phyloP scores from a whole-genome alignment of 2,329 filamentous ascomycete genomes.

The Penicillium digitatum region DNA sequence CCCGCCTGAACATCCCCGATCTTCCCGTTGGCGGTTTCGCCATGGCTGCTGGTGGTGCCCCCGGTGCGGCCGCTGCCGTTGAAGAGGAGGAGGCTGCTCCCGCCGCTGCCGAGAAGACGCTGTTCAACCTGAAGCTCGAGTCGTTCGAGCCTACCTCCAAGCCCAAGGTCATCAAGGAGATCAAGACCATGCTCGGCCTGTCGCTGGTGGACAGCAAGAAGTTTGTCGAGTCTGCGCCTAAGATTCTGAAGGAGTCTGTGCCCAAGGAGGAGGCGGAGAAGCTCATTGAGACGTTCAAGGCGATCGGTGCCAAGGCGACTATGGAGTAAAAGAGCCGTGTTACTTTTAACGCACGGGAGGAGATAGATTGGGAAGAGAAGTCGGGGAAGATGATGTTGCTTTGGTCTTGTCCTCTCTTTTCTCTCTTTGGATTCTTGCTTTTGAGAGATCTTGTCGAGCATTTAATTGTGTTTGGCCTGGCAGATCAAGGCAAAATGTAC shows the following conservation, averaged over 20 bases:
- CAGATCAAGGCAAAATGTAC: constrained; percentile 36
- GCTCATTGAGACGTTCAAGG: constrained; percentile 93
- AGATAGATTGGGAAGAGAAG: constrained; percentile 9
- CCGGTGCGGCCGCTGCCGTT: constrained; percentile 58
- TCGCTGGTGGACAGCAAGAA: constrained; percentile 99
- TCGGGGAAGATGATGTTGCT: neutral
- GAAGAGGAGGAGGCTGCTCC: constrained; percentile 86
- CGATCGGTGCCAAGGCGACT: constrained; percentile 76
- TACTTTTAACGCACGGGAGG: constrained; percentile 9
- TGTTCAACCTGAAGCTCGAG: constrained; percentile 94
- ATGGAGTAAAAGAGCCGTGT: constrained; percentile 68
- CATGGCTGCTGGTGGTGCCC: constrained; percentile 59
- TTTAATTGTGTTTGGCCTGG: constrained; percentile 20
- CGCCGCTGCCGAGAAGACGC: constrained; percentile 84
- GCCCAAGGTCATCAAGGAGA: constrained; percentile 99
- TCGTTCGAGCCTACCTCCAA: constrained; percentile 84
- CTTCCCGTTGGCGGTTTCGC: constrained; percentile 91
- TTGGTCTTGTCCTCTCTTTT: constrained; percentile 4
- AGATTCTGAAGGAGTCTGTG: constrained; percentile 98
- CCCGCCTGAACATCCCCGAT: constrained; percentile 94
- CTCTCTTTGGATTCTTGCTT: constrained; percentile 19
- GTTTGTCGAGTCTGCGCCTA: constrained; percentile 96
- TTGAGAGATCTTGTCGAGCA: constrained; percentile 18
- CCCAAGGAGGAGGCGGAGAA: constrained; percentile 99
- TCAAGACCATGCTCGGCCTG: constrained; percentile 92